Evolutionary conservation across 768 basidiomycete genomes (phyloP), one percentile per base, ranked within the genome.

Genomic region (Hypholoma sublateritium): DNA sequence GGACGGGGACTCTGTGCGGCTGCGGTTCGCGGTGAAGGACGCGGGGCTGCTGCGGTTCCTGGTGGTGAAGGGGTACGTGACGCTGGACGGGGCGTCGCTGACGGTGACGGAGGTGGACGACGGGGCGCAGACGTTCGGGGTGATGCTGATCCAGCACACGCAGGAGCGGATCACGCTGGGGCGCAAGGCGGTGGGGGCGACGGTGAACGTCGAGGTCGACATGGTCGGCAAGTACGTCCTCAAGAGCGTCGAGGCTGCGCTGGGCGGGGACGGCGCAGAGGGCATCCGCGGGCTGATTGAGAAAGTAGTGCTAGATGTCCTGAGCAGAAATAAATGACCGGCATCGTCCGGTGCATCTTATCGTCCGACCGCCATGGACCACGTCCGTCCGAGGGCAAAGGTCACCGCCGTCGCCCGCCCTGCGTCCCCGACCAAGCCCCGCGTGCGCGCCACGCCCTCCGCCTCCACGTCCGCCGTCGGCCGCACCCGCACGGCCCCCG

Each of bases 61-160:
- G 60, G 91, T 98, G 59, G 85, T 88, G 25, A 99, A 99, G 70
- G 97, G 97, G 53, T 99, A 94, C 71, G 80, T 98, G 59, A 85
- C 95, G 9, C 84, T 99, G 62, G 97, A 99, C 69, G 97, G 97
- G 16, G 84, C 95, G 7, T 97, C 95, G 5, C 80, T 99, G 43
- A 99, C 97, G 2, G 63, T 99, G 64, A 98, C 95, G 0, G 76
- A 75, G 28, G 93, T 98, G 32, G 72, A 86, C 72, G 85, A 89
- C 69, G 60, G 65, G 22, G 65, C 77, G 58, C 70, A 83, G 37
- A 83, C 75, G 42, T 96, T 98, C 67, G 86, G 87, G 34, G 82
- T 99, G 50, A 98, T 98, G 95, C 83, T 99, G 62, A 95, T 99
- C 72, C 84, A 84, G 64, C 95, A 98, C 72, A 95, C 93, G 11